Evolutionary conservation across 306 rosid genomes (phyloP), one percentile per base, ranked within the genome.

Genomic region (Cicer cuneatum): DNA sequence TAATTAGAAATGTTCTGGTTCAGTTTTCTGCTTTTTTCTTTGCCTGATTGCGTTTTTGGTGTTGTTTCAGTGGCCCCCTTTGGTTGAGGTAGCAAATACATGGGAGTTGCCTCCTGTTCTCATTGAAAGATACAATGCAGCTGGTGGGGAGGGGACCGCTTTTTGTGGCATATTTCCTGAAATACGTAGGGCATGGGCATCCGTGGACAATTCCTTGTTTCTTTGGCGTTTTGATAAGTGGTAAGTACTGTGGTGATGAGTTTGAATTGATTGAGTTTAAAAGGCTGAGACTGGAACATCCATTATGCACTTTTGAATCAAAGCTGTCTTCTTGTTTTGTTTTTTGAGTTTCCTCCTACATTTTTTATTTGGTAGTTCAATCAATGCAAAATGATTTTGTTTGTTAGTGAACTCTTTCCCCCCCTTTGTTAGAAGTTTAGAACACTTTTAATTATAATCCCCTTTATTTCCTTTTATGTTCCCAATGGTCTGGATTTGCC

Each of bases 191-290:
- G 98, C 98, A 1, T 94, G 98, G 98, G 98, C 98, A 2, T 88
- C 97, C 2, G 96, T 94, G 15, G 97, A 94, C 74, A 94, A 88
- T 74, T 87, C 97, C 58, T 85, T 94, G 83, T 94, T 91, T 83
- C 96, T 94, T 45, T 94, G 98, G 98, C 98, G 96, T 78, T 90
- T 94, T 48, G 93, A 94, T 75, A 94, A 91, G 90, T 88, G 97
- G 98, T 94, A 81, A 85, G 94, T 82, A 58, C 68, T 12, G 51
- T 41, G 29, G 4, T 15, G 73, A 73, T 8, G 19, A 10, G 14
- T 73, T 51, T 10, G 29, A 11, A 49, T 49, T 66, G 7, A 29
- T 57, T 62, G 21, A 53, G 45, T 51, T 74, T 57, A 49, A 43
- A 35, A 15, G 75, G 42, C 63, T 15, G 40, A 46, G 13, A 13